These are phyloP conservation scores for Drosera capensis DNA, from an alignment of 148 eudicot genomes.

Conservation along the genomic window DNA sequence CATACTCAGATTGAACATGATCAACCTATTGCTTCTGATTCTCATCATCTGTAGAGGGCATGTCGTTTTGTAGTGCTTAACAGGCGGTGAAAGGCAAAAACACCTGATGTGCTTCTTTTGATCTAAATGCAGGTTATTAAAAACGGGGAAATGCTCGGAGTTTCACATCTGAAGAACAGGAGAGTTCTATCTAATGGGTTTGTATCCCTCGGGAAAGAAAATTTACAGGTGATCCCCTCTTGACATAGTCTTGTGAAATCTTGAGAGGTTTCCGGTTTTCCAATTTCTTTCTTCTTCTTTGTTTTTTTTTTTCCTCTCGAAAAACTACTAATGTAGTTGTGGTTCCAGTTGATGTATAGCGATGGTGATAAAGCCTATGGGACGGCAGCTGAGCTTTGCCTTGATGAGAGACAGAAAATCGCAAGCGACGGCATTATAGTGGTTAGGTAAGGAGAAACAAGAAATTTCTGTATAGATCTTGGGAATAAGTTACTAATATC, in stretches of 20 bases:
- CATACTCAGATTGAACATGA: too few species aligned
- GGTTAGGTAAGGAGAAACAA: constrained; percentile 39
- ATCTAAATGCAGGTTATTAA: constrained; percentile 58
- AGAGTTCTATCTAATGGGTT: constrained; percentile 84
- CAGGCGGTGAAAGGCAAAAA: too few species aligned
- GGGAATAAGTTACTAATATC: not conserved
- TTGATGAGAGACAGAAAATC: constrained; percentile 81
- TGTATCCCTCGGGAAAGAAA: constrained; percentile 79
- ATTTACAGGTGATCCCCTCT: constrained; percentile 86
- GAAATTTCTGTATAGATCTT: not conserved
- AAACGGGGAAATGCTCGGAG: constrained; percentile 99
- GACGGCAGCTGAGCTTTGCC: constrained; percentile 79
- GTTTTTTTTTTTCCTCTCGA: constrained; percentile 1
- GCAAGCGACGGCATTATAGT: constrained; percentile 91
- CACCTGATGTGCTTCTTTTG: not conserved
- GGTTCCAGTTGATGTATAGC: constrained; percentile 82
- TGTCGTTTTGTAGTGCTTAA: too few species aligned
- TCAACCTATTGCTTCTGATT: too few species aligned
- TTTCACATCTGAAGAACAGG: constrained; percentile 86
- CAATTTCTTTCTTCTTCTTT: not conserved
- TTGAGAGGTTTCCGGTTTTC: too few species aligned
- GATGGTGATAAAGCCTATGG: constrained; percentile 99
- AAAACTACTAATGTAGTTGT: constrained; percentile 9
- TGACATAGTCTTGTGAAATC: too few species aligned
- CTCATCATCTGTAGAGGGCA: too few species aligned